Conservation (phyloP, 345 rosid genomes). For the Rhizophora apiculata region DNA sequence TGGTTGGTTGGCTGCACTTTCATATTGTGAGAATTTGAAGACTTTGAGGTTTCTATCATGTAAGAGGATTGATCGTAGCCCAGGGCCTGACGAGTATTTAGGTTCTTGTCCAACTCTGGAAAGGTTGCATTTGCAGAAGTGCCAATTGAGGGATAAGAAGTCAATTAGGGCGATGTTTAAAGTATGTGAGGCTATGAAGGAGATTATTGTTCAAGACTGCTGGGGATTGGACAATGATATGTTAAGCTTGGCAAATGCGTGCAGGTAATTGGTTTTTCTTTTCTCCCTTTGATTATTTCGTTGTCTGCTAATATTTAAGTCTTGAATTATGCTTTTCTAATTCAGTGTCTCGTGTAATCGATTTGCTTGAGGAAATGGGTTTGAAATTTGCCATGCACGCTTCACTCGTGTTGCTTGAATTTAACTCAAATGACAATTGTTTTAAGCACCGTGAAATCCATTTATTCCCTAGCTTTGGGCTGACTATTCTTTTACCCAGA, state of each 20-base stretch:
- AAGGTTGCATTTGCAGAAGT: conserved; percentile 71
- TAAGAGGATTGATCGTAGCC: conserved; percentile 61
- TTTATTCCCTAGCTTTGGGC: not conserved
- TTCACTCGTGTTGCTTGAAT: not conserved
- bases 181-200: conserved; percentile 66
- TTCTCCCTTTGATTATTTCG: conserved; percentile 6
- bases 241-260: conserved; percentile 57
- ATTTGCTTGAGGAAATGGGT: not conserved
- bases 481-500: too few relatives aligned
- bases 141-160: conserved; percentile 66
- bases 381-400: not conserved
- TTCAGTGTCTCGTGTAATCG: not conserved
- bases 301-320: not conserved
- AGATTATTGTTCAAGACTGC: conserved; percentile 69
- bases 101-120: conserved; percentile 73
- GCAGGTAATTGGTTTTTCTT: conserved; percentile 48
- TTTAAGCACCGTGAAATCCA: not conserved
- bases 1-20: conserved; percentile 86
- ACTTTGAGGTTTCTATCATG: conserved; percentile 75
- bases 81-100: conserved; percentile 66
- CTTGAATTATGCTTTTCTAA: not conserved
- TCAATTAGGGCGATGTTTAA: conserved; percentile 62
- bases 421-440: not conserved
- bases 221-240: conserved; percentile 83
- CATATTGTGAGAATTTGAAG: conserved; percentile 84